Base-by-base conservation (phyloP, 371 early-diverging fungal genomes). In the Syncephalis plumigaleata region DNA sequence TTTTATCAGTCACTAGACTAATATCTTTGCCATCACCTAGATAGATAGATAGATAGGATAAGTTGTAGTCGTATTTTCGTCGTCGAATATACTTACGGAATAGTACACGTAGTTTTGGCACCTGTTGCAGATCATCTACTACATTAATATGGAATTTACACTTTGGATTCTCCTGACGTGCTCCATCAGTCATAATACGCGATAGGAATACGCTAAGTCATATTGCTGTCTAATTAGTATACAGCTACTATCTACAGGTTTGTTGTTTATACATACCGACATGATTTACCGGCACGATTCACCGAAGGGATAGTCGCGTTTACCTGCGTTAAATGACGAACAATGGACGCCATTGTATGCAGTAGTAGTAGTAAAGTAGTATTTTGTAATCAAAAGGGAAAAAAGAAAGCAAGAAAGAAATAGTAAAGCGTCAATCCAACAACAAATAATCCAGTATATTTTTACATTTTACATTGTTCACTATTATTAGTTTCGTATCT, bases 11-110 rank as follows among this genome's bases (percentile, higher is more conserved):
- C 3, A 60, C 61, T 44, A 72, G 48, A 42, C 56, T 51, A n/a
- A 72, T 39, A 20, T 59, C 65, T 44, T 69, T 65, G 17, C 70
- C 70, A 47, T 72, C 73, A 39, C 70, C 70, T 72, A 51, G 21
- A 23, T 39, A 39, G 26, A 22, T 51, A 36, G 47, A 44, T 49
- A 20, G 31, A 3, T 25, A 37, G 3, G 20, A 31, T 18, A 13
- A n/a, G n/a, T 46, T 16, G 8, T 16, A 9, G 16, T 3, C 27
- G 25, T 16, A 21, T 45, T n/a, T 24, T 24, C 3, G 4, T 45
- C 5, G 5, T 9, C 22, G 3, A 26, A 45, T 22, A 2, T 45
- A 51, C 70, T 47, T 66, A 72, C 72, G 72, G 42, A 68, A 72
- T 20, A 52, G 56, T 22, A 72, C 56, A 25, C 60, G 48, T 26